These are phyloP conservation scores for Tausonia pullulans DNA, from an alignment of 1,284 basidiomycete genomes.

Conservation along the genomic window DNA sequence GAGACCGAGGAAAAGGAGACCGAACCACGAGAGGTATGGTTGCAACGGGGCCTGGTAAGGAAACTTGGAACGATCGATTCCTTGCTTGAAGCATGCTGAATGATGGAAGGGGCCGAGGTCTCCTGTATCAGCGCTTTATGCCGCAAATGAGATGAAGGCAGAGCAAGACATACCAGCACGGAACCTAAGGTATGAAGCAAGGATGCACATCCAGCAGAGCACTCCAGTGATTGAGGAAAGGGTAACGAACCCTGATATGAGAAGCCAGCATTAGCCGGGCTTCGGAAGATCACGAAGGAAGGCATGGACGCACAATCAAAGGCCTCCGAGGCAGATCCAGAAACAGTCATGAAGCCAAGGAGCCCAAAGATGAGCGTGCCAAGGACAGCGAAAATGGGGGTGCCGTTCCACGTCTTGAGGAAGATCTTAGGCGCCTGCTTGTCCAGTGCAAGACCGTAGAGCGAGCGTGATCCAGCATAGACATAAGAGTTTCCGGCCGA, in stretches of 20 bases:
- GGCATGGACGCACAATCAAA: too few relatives aligned
- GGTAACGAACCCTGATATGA: too few relatives aligned
- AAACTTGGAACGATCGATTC: too few relatives aligned
- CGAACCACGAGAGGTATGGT: slow-evolving; percentile 38
- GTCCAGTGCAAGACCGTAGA: slow-evolving; percentile 64
- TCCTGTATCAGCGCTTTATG: slow-evolving; percentile 43
- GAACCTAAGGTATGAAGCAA: slow-evolving; percentile 62
- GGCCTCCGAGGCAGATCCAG: too few relatives aligned
- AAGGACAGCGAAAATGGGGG: slow-evolving; percentile 58
- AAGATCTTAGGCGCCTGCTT: slow-evolving; percentile 70
- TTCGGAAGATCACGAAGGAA: too few relatives aligned
- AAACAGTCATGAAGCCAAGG: slow-evolving; percentile 52
- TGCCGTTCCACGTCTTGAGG: slow-evolving; percentile 49
- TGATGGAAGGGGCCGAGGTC: slow-evolving; percentile 39
- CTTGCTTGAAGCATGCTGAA: too few relatives aligned
- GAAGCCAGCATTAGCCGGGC: too few relatives aligned
- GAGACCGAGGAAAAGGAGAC: slow-evolving; percentile 27
- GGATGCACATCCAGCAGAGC: slow-evolving; percentile 43
- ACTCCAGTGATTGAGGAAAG: slow-evolving; percentile 53
- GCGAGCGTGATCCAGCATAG: slow-evolving; percentile 66
- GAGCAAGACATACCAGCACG: slow-evolving; percentile 42
- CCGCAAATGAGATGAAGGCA: too few relatives aligned
- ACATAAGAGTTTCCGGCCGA: slow-evolving; percentile 74
- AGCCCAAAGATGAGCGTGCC: slow-evolving; percentile 54
- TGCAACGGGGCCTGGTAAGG: slow-evolving; percentile 39